Percentiles rank a stretch among this genome's conserved stretches.
Conservation (phyloP, 805 yeast species). For the Saccharomyces cerevisiae region DNA sequence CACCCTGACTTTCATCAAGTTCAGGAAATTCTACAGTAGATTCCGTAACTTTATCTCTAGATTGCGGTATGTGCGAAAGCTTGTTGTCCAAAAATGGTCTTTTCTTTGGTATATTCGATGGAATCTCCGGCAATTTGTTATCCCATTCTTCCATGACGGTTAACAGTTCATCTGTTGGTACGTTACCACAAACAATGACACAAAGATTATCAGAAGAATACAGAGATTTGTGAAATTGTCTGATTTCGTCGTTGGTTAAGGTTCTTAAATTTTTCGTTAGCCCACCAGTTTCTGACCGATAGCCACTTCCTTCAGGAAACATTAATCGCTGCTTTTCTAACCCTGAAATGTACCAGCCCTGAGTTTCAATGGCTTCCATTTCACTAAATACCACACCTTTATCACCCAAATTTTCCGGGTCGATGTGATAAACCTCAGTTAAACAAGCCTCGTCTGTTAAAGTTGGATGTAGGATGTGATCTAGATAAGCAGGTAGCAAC, state of each 20-base stretch:
- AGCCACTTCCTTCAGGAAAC: slow-evolving; percentile 59
- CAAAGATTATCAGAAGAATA: slow-evolving; percentile 82
- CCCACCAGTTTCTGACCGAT: slow-evolving; percentile 92
- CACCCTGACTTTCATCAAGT: slow-evolving; percentile 77
- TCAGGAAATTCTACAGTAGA: slow-evolving; percentile 76
- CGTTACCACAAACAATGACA: slow-evolving; percentile 75
- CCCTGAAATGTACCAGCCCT: slow-evolving; percentile 58
- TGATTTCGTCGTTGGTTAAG: slow-evolving; percentile 64
- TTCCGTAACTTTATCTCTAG: slow-evolving; percentile 35
- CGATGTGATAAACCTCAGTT: slow-evolving; percentile 93
- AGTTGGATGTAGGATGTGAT: slow-evolving; percentile 78
- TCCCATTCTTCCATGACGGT: slow-evolving; percentile 56
- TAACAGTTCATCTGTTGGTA: slow-evolving; percentile 68
- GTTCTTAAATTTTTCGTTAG: slow-evolving; percentile 65
- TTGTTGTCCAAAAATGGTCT: slow-evolving; percentile 75
- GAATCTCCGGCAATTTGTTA: slow-evolving; percentile 38
- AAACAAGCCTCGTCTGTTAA: slow-evolving; percentile 82
- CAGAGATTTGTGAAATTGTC: slow-evolving; percentile 58
- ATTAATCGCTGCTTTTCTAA: slow-evolving; percentile 52
- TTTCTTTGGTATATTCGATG: slow-evolving; percentile 25
- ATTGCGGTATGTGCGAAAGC: slow-evolving; percentile 38
- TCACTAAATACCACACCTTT: slow-evolving; percentile 96
- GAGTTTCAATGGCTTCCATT: slow-evolving; percentile 88
- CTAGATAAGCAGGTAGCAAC: slow-evolving; percentile 80
- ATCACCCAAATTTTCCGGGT: slow-evolving; percentile 73